Evolutionary conservation across 2,329 filamentous ascomycete genomes (phyloP).

Genomic region (Plenodomus lindquistii): DNA sequence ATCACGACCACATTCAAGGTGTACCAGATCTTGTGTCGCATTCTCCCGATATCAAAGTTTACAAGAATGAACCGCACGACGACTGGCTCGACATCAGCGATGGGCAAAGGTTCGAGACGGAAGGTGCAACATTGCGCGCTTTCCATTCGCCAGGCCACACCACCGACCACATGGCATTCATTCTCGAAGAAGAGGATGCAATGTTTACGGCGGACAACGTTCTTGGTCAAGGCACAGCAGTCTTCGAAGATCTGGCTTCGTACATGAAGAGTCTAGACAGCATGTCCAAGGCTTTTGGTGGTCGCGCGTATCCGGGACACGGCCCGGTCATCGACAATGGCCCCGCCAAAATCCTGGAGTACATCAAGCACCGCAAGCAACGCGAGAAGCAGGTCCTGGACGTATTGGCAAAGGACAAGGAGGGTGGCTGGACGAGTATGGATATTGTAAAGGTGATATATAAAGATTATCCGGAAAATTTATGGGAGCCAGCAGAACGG

Average conservation of each 20-base stretch:
- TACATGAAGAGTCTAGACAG: constrained; percentile 71
- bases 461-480: constrained; percentile 71
- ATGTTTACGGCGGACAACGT: constrained; percentile 92
- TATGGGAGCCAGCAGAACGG: constrained; percentile 75
- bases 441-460: constrained; percentile 91
- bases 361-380: constrained; percentile 78
- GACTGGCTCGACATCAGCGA: constrained; percentile 60
- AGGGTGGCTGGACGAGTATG: constrained; percentile 67
- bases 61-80: constrained; percentile 64
- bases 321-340: constrained; percentile 78
- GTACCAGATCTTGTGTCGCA: constrained; percentile 68
- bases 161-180: constrained; percentile 77
- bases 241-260: constrained; percentile 74
- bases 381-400: constrained; percentile 62
- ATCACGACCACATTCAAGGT: constrained; percentile 81
- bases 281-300: constrained; percentile 69
- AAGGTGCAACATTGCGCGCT: constrained; percentile 69
- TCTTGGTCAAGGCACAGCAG: constrained; percentile 81
- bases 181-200: constrained; percentile 75
- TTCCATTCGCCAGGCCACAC: constrained; percentile 76
- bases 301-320: constrained; percentile 84
- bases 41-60: constrained; percentile 65
- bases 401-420: constrained; percentile 35
- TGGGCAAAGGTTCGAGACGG: constrained; percentile 58
- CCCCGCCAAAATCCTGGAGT: constrained; percentile 72